phyloP scores from a whole-genome alignment of 192 early-diverging fungal genomes.

The Coemansia sp. region DNA sequence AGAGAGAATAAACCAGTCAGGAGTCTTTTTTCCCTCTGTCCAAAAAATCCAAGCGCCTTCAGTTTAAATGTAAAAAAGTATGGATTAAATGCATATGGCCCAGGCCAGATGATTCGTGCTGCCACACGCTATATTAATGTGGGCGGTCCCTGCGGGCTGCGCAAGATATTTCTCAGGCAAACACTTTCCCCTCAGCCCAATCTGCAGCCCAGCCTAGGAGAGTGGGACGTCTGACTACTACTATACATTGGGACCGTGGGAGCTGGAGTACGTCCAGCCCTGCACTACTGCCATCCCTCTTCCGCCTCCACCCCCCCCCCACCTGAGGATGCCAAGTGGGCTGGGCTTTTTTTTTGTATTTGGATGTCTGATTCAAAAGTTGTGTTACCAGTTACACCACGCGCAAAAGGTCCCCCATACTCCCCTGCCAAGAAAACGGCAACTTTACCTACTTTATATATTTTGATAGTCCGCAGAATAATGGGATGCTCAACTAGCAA shows the following conservation, averaged over 20 bases:
- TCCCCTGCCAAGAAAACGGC: not conserved
- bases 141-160: constrained; percentile 8
- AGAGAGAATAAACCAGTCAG: not conserved
- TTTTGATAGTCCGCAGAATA: not conserved
- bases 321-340: not conserved
- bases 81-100: not conserved
- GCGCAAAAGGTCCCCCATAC: too few relatives aligned
- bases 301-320: too few relatives aligned
- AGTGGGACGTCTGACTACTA: not conserved
- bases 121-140: not conserved
- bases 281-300: not conserved
- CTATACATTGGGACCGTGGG: not conserved
- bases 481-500: not conserved
- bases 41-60: constrained; percentile 1
- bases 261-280: not conserved
- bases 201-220: not conserved
- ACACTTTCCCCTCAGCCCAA: not conserved
- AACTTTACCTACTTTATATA: not conserved
- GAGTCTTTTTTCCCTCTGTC: constrained; percentile 3
- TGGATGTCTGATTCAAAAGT: too few relatives aligned
- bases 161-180: constrained; percentile 6
- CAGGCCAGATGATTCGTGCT: not conserved
- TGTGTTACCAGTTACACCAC: not conserved
- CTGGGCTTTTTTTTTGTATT: not conserved
- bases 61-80: not conserved